Evolutionary conservation across 75 land plant genomes (phyloP).

Genomic region (Chamaecyparis obtusa): DNA sequence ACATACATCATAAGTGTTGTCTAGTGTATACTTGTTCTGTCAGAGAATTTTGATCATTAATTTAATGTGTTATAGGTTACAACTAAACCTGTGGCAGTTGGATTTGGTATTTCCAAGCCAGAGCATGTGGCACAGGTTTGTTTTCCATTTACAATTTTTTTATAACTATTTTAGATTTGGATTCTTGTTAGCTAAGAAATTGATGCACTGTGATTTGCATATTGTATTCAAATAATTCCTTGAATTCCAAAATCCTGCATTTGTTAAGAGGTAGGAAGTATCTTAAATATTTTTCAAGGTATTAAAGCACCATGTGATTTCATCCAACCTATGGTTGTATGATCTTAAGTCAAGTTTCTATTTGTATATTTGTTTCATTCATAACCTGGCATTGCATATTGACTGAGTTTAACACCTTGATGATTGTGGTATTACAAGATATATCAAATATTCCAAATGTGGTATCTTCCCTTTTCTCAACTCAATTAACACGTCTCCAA

Average conservation of each 20-base stretch:
- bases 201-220: not conserved
- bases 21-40: not conserved
- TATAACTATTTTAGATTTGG: not conserved
- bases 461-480: too few relatives aligned
- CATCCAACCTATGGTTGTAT: too few relatives aligned
- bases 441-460: too few relatives aligned
- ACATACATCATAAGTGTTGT: not conserved
- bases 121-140: conserved; percentile 76
- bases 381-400: too few relatives aligned
- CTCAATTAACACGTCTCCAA: too few relatives aligned
- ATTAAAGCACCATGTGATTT: too few relatives aligned
- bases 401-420: too few relatives aligned
- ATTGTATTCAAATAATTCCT: not conserved
- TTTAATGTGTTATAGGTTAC: conserved; percentile 45
- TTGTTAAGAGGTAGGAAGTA: not conserved
- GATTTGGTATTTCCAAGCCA: conserved; percentile 82
- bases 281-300: not conserved
- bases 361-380: too few relatives aligned
- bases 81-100: conserved; percentile 74
- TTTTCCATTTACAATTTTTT: not conserved
- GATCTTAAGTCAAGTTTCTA: too few relatives aligned
- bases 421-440: too few relatives aligned
- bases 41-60: not conserved
- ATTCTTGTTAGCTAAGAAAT: not conserved
- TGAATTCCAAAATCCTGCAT: not conserved